A percentile compares a stretch with the other conserved stretches of the same genome.
phyloP scores from a whole-genome alignment of 2,329 filamentous ascomycete genomes.

The Pseudogymnoascus sp. region DNA sequence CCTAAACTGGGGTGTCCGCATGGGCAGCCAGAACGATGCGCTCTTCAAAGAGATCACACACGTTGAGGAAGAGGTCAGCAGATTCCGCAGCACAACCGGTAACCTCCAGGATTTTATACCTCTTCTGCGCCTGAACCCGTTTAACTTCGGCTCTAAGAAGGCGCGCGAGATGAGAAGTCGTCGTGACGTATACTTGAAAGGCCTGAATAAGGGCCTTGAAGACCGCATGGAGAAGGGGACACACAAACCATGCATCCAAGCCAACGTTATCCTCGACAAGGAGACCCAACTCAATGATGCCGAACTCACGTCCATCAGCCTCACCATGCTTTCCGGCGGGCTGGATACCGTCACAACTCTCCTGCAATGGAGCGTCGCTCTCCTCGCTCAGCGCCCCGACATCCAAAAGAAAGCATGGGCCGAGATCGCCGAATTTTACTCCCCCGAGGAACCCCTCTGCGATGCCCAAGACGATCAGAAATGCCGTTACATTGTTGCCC shows the following conservation, averaged over 20 bases:
- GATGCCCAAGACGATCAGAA: constrained; percentile 55
- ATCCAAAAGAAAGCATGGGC: constrained; percentile 51
- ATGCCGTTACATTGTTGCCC: constrained; percentile 53
- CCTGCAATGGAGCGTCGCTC: constrained; percentile 55
- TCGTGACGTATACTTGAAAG: constrained; percentile 51
- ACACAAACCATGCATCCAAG: constrained; percentile 57
- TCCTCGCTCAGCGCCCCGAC: constrained; percentile 50
- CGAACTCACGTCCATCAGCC: constrained; percentile 55
- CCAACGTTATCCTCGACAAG: constrained; percentile 56
- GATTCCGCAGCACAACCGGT: constrained; percentile 51
- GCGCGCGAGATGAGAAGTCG: constrained; percentile 52
- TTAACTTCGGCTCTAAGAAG: constrained; percentile 48
- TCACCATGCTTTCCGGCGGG: constrained; percentile 61
- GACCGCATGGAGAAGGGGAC: constrained; percentile 52
- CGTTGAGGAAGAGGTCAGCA: constrained; percentile 52
- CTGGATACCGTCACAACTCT: constrained; percentile 59
- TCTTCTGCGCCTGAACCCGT: constrained; percentile 50
- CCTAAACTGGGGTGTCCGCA: constrained; percentile 57
- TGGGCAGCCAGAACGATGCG: constrained; percentile 49
- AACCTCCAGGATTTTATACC: constrained; percentile 57
- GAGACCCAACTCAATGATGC: constrained; percentile 54
- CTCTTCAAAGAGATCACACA: constrained; percentile 56
- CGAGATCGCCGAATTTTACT: constrained; percentile 48
- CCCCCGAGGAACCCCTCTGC: constrained; percentile 45
- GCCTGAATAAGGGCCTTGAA: constrained; percentile 50